These are phyloP conservation scores for Chiua virens DNA, from an alignment of 768 basidiomycete species.

Conservation along the genomic window DNA sequence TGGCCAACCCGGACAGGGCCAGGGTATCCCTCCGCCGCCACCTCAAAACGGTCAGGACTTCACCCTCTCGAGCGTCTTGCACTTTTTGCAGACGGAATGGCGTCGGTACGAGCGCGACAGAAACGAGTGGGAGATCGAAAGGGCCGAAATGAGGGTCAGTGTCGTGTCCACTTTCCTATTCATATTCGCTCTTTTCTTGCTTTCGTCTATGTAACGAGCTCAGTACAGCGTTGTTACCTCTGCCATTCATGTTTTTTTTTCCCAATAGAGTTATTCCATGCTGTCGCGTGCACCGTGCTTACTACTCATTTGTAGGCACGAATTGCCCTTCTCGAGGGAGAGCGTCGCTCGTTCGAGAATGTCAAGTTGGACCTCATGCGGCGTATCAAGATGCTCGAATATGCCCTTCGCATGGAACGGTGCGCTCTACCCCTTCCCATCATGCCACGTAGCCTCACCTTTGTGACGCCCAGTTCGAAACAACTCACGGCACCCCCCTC, in stretches of 20 bases:
- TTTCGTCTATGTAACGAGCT: not conserved
- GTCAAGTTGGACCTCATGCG: conserved; percentile 94
- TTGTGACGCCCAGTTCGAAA: conserved; percentile 58
- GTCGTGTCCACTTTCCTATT: not conserved
- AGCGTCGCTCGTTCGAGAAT: conserved; percentile 95
- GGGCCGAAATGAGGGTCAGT: conserved; percentile 97
- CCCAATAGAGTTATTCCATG: not conserved
- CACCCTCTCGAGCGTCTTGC: conserved; percentile 90
- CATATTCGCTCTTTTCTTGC: not conserved
- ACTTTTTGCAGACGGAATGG: conserved; percentile 99
- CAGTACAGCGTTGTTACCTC: not conserved
- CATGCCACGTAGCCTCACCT: conserved; percentile 3
- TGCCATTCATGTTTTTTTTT: not conserved
- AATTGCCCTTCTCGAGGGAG: conserved; percentile 95
- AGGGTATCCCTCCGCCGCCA: conserved; percentile 42
- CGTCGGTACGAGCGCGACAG: conserved; percentile 95
- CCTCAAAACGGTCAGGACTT: conserved; percentile 90
- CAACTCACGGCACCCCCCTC: conserved; percentile 69
- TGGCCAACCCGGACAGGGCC: conserved; percentile 31
- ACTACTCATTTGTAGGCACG: conserved; percentile 62
- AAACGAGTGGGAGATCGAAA: conserved; percentile 99
- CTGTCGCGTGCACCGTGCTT: conserved; percentile 3
- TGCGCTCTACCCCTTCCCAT: conserved; percentile 38
- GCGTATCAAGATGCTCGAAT: conserved; percentile 99
- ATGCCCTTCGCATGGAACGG: conserved; percentile 95